Evolutionary conservation across 257 asterid genomes (phyloP), one percentile per base, ranked within the genome.

Genomic region (Lavandula angustifolia): DNA sequence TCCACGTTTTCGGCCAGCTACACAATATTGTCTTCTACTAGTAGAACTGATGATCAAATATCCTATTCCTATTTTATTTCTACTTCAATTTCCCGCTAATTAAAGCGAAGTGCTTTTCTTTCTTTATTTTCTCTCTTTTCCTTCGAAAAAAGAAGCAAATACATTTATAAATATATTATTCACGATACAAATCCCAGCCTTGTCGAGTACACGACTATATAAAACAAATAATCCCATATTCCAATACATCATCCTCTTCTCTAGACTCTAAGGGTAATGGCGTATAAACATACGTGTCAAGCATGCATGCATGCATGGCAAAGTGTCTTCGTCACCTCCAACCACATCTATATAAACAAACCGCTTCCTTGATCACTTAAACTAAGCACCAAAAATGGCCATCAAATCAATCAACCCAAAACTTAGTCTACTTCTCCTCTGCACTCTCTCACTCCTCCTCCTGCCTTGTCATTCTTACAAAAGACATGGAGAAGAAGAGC

Each of bases 241-340:
- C 27, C 27, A 22, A 22, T 22, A 22, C 27, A 22, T 22, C 27
- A 22, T 22, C 27, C 27, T 22, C 27, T 22, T 22, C 27, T 22
- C 27, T 22, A 22, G 2, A 0, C 27, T 22, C 27, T 22, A 22
- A 22, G 1, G 27, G 27, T 22, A 22, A 22, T 22, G 27, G 27
- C 2, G 27, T 22, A 33, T 50, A 46, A 55, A 43, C 31, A 47
- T 60, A 68, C 52, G 37, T 69, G 75, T 42, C 69, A 52, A 13
- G 3, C 67, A 70, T 70, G 58, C 66, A 70, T 70, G 58, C 66
- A 67, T 46, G 72, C 69, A 70, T 61, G 40, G 50, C 48, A 7
- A 42, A 51, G 8, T 6, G 8, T 1, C 7, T 14, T 58, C 12
- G 6, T 11, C 27, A 54, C 33, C 60, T 22, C 11, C 48, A 32